Base-by-base conservation (phyloP, 2,329 filamentous ascomycete species). In the Drechslera avenae region DNA sequence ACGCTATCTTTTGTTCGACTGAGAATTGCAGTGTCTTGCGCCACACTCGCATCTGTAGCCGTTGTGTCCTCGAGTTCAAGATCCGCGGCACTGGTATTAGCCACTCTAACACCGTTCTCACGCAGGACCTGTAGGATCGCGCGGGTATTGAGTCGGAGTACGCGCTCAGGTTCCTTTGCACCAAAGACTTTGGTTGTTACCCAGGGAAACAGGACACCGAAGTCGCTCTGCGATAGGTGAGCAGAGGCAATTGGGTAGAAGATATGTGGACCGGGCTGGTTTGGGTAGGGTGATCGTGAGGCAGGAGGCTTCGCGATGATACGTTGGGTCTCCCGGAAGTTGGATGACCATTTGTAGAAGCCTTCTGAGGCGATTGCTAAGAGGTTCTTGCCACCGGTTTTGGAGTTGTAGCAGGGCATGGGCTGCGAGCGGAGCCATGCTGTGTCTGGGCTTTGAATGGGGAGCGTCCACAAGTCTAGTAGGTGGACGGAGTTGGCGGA, bases 71-170 rank as follows among this genome's bases (percentile, higher is more conserved):
- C 61, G 4, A 77, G 62, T 41, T 79, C 77, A 30, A 68, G 42
- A 50, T 79, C 77, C 14, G 63, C 50, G 4, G 63, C 63, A 30
- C 73, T 75, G 3, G 73, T 75, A n/a, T 65, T 57, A 10, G 75
- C 75, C 3, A 81, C 72, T 52, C 78, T 71, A 1, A 74, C 61
- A 0, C 74, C 73, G 10, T 61, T 63, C 26, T 79, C 71, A n/a
- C 78, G 64, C 33, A 89, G 72, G 80, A 90, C 56, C 78, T 97
- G 64, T 86, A 97, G 74, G 73, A 97, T 63, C 81, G 97, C 55
- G 74, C 97, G 54, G 83, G 91, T 33, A 86, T 97, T 75, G 85
- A 99, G 78, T 75, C 94, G 67, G 82, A 96, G 74, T 84, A 96
- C 68, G 87, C 91, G 41, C 76, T 97, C 67, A 76, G 94, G 68